Percentiles rank a stretch among this genome's conserved stretches.
These are phyloP conservation scores for Zea mays DNA, from an alignment of 176 grass and related monocot genomes.

Conservation along the genomic window DNA sequence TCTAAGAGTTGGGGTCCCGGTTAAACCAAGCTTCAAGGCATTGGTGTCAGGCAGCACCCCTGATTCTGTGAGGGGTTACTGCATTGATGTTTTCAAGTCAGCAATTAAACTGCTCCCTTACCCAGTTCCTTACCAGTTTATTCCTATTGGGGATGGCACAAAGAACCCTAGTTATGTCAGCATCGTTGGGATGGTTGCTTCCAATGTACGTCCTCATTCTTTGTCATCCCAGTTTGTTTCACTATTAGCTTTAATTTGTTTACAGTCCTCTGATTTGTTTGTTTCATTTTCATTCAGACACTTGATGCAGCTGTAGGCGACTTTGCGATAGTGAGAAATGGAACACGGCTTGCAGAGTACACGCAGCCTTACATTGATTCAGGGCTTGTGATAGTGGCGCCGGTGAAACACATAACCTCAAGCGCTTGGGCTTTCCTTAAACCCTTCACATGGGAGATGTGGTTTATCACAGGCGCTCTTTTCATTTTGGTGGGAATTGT, in stretches of 20 bases:
- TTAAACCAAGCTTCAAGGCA: slow-evolving; percentile 69
- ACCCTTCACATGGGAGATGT: slow-evolving; percentile 83
- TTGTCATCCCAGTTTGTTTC: slow-evolving; percentile 22
- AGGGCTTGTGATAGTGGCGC: slow-evolving; percentile 76
- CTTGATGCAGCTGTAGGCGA: slow-evolving; percentile 86
- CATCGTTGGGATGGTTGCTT: slow-evolving; percentile 58
- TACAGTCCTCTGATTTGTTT: slow-evolving; percentile 23
- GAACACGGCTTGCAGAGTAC: slow-evolving; percentile 69
- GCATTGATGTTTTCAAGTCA: slow-evolving; percentile 73
- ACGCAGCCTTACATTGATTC: slow-evolving; percentile 76
- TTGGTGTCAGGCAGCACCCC: slow-evolving; percentile 51
- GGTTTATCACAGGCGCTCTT: slow-evolving; percentile 65
- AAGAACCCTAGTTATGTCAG: slow-evolving; percentile 59
- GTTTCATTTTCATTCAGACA: slow-evolving; percentile 27
- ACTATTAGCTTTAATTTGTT: slow-evolving; percentile 13
- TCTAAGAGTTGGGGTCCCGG: slow-evolving; percentile 74
- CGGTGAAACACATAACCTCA: slow-evolving; percentile 42
- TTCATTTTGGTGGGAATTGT: slow-evolving; percentile 79
- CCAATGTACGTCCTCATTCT: slow-evolving; percentile 56
- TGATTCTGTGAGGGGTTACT: slow-evolving; percentile 59
- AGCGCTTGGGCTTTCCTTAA: slow-evolving; percentile 83
- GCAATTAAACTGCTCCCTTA: slow-evolving; percentile 74
- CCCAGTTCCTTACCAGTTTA: slow-evolving; percentile 67
- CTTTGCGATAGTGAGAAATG: slow-evolving; percentile 78
- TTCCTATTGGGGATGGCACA: slow-evolving; percentile 60